Evolutionary conservation across 225 moss, liverwort and hornwort genomes (phyloP).

Genomic region (Climacium dendroides): DNA sequence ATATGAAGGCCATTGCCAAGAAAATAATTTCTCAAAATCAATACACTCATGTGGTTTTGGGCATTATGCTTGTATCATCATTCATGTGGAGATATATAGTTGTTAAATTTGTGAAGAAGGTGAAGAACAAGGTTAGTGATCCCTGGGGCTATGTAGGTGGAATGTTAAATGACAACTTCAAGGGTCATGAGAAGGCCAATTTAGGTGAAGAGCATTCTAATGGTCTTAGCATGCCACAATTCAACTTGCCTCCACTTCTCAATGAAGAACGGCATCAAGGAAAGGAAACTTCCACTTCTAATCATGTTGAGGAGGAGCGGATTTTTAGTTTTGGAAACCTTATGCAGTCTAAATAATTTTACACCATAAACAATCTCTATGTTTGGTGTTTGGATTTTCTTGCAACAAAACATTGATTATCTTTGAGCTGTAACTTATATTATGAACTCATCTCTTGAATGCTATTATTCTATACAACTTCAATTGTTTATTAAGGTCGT

Average conservation of each 20-base stretch:
- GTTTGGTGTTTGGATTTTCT: not conserved
- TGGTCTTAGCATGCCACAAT: not conserved
- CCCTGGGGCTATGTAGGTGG: constrained; percentile 26
- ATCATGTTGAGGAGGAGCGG: not conserved
- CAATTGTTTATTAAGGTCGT: not conserved
- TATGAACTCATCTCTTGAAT: not conserved
- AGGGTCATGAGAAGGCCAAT: not conserved
- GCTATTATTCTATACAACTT: not conserved
- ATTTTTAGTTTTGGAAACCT: not conserved
- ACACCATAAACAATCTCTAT: not conserved
- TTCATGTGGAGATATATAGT: constrained; percentile 29
- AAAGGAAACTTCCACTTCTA: not conserved
- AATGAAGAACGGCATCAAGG: not conserved
- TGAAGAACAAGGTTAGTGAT: constrained; percentile 24
- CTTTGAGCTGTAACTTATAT: not conserved
- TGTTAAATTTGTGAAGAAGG: constrained; percentile 28
- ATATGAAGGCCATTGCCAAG: constrained; percentile 16
- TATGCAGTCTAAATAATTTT: not conserved
- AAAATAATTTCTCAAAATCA: constrained; percentile 31
- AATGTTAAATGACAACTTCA: constrained; percentile 17
- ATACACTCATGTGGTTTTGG: constrained; percentile 26
- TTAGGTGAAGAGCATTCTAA: not conserved
- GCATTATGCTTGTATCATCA: constrained; percentile 31
- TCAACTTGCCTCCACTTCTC: not conserved
- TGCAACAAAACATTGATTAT: not conserved